These are phyloP conservation scores for Amanita inopinata DNA, from an alignment of 768 basidiomycete genomes.

Conservation along the genomic window DNA sequence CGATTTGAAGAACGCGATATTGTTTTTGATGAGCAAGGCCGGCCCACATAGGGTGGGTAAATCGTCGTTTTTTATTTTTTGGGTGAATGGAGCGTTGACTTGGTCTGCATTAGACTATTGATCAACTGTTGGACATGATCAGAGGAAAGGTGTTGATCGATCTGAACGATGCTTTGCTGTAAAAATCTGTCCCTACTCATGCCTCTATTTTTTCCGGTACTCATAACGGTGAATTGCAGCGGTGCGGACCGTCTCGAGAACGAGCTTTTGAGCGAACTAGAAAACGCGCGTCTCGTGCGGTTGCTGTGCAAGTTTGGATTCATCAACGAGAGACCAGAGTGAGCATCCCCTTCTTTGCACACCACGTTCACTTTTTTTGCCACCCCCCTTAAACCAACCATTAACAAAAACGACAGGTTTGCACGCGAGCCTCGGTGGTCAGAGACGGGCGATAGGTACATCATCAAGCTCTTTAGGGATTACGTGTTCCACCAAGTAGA, in stretches of 20 bases:
- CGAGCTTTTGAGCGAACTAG: slow-evolving; percentile 81
- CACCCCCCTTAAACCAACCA: not conserved
- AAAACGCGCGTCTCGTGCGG: slow-evolving; percentile 87
- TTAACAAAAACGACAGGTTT: too few species aligned
- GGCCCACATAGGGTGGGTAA: slow-evolving; percentile 46
- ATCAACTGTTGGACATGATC: slow-evolving; percentile 75
- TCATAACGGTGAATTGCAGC: slow-evolving; percentile 31
- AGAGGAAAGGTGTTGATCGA: slow-evolving; percentile 64
- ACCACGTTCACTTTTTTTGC: not conserved
- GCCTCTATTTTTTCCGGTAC: not conserved
- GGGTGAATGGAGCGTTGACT: not conserved
- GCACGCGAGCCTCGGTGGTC: slow-evolving; percentile 96
- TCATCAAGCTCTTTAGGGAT: slow-evolving; percentile 96
- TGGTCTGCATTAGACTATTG: slow-evolving; percentile 43
- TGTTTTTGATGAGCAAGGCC: slow-evolving; percentile 72
- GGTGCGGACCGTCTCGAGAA: slow-evolving; percentile 74
- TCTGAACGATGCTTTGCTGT: slow-evolving; percentile 79
- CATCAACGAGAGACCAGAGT: slow-evolving; percentile 99
- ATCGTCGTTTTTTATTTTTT: not conserved
- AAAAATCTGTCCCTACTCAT: not conserved
- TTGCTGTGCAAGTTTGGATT: slow-evolving; percentile 92
- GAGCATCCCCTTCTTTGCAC: slow-evolving; percentile 21
- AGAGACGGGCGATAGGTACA: slow-evolving; percentile 96
- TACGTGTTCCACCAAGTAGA: slow-evolving; percentile 98
- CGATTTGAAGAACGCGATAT: slow-evolving; percentile 72